These are phyloP conservation scores for Alopecurus myosuroides DNA, from an alignment of 176 grass and related monocot species.

Conservation along the genomic window DNA sequence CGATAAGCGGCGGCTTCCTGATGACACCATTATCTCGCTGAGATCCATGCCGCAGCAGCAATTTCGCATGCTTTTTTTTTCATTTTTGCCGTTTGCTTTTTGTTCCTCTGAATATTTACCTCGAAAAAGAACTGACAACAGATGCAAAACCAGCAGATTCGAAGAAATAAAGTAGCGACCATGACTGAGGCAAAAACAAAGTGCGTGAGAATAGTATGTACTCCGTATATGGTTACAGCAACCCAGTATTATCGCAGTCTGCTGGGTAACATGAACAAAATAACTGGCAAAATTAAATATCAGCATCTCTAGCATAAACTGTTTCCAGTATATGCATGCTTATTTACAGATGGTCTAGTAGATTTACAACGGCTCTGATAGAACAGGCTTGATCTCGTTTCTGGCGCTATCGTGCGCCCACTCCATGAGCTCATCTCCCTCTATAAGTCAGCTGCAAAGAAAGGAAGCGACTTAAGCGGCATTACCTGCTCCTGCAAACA, in stretches of 20 bases:
- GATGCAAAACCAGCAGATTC: background rate
- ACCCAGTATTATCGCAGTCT: background rate
- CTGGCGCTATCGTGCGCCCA: background rate
- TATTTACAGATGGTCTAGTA: slow-evolving; percentile 69
- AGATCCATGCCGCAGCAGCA: slow-evolving; percentile 15
- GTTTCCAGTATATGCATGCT: slow-evolving; percentile 18
- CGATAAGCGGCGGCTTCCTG: slow-evolving; percentile 38
- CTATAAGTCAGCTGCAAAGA: slow-evolving; percentile 67
- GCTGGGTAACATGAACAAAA: background rate
- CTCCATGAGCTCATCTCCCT: background rate
- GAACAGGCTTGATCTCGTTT: background rate
- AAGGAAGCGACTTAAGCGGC: slow-evolving; percentile 52
- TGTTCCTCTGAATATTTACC: background rate
- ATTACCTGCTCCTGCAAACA: slow-evolving; percentile 63
- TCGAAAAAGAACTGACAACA: background rate
- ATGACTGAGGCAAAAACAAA: background rate
- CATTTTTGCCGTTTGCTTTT: background rate
- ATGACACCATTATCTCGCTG: slow-evolving; percentile 56
- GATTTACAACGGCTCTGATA: slow-evolving; percentile 27
- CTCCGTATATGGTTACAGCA: background rate
- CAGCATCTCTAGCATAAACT: slow-evolving; percentile 19
- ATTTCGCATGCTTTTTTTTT: background rate
- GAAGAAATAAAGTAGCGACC: background rate
- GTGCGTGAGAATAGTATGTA: background rate
- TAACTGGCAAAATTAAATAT: background rate